A percentile compares a stretch with the other conserved stretches of the same genome.
phyloP scores from a whole-genome alignment of 140 eudicot species.

The Senecio squalidus region DNA sequence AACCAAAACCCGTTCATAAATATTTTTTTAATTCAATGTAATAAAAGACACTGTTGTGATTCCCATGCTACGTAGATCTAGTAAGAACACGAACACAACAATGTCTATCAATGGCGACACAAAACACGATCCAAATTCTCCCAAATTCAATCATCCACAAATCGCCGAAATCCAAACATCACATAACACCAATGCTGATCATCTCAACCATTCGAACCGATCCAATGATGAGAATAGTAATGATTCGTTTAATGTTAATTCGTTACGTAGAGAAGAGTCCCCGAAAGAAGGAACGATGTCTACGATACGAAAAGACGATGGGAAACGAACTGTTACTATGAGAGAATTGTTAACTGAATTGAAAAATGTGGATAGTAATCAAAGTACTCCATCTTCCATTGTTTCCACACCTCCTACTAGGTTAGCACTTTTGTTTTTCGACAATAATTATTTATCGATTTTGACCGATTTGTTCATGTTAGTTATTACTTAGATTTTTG shows the following conservation, averaged over 20 bases:
- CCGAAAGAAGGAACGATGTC: constrained; percentile 17
- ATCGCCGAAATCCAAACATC: too few relatives aligned
- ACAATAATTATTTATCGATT: too few relatives aligned
- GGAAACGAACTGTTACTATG: constrained; percentile 57
- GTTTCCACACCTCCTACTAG: constrained; percentile 31
- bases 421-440: too few relatives aligned
- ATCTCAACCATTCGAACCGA: too few relatives aligned
- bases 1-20: too few relatives aligned
- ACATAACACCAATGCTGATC: constrained; percentile 9
- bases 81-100: too few relatives aligned
- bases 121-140: constrained; percentile 29
- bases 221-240: too few relatives aligned
- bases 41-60: too few relatives aligned
- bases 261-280: constrained; percentile 5
- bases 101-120: constrained; percentile 22
- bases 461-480: neutral
- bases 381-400: constrained; percentile 28
- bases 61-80: too few relatives aligned
- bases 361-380: constrained; percentile 42
- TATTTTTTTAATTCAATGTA: too few relatives aligned
- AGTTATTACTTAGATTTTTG: neutral
- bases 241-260: constrained; percentile 10
- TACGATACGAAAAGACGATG: constrained; percentile 36
- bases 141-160: constrained; percentile 10
- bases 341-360: constrained; percentile 67